These are phyloP conservation scores for Digitaria exilis DNA, from an alignment of 202 grass and related monocot species.

Conservation along the genomic window DNA sequence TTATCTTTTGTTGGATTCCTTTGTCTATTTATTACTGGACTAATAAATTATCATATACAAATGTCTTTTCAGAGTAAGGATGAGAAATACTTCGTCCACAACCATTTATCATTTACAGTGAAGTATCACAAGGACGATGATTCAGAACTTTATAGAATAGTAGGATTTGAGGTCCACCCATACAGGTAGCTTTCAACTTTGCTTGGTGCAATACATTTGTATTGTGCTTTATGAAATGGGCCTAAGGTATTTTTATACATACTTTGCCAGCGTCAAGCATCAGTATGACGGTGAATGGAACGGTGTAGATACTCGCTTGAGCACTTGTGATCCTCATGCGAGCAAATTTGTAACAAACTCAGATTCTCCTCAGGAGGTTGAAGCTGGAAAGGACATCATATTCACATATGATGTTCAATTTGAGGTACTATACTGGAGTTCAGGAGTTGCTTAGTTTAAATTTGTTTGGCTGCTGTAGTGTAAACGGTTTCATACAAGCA, in stretches of 20 bases:
- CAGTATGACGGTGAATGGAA: conserved; percentile 60
- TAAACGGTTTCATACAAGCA: conserved; percentile 8
- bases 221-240: neutral
- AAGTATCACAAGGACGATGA: conserved; percentile 61
- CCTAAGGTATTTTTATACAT: conserved; percentile 31
- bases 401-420: conserved; percentile 78
- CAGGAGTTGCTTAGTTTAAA: neutral
- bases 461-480: neutral
- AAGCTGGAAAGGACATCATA: conserved; percentile 63
- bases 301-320: conserved; percentile 58
- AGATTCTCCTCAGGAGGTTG: conserved; percentile 62
- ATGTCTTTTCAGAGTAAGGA: conserved; percentile 60
- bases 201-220: neutral
- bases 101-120: conserved; percentile 68
- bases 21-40: neutral
- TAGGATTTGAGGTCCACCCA: conserved; percentile 76
- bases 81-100: conserved; percentile 66
- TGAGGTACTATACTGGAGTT: conserved; percentile 45
- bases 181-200: conserved; percentile 56
- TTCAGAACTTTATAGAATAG: conserved; percentile 64
- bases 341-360: conserved; percentile 45
- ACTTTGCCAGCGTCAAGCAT: conserved; percentile 56
- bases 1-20: neutral
- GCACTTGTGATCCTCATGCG: conserved; percentile 70
- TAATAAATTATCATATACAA: conserved; percentile 1